phyloP scores from a whole-genome alignment of 148 eudicot genomes.

The Chenopodium formosanum region DNA sequence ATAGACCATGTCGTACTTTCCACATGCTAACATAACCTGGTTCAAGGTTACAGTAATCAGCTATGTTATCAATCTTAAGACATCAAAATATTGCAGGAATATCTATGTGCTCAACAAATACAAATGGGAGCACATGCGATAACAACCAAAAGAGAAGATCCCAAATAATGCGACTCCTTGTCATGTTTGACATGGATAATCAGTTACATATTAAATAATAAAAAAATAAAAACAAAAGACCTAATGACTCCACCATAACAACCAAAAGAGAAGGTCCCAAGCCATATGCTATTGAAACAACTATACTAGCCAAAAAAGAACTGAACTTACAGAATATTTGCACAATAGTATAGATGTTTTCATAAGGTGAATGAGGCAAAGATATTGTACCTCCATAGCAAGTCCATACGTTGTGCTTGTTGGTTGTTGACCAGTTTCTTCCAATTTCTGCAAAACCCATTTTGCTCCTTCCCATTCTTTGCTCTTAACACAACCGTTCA shows the following conservation, averaged over 20 bases:
- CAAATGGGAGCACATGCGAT: background rate
- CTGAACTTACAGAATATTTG: background rate
- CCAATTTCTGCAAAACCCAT: constrained; percentile 88
- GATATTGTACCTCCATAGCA: constrained; percentile 76
- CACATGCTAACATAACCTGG: constrained; percentile 92
- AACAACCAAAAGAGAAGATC: too few species aligned
- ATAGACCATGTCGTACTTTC: constrained; percentile 84
- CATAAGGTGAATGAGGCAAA: constrained; percentile 1
- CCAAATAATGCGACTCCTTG: background rate
- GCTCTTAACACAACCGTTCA: constrained; percentile 79
- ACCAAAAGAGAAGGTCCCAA: background rate
- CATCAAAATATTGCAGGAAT: background rate
- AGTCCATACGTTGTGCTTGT: constrained; percentile 84
- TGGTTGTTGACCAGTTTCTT: constrained; percentile 57
- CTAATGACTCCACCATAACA: background rate
- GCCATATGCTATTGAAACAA: background rate
- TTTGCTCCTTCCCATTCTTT: constrained; percentile 91
- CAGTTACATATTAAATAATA: background rate
- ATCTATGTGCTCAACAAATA: background rate
- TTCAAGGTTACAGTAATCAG: constrained; percentile 10
- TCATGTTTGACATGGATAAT: background rate
- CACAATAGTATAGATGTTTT: background rate
- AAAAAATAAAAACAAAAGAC: too few species aligned
- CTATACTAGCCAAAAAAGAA: background rate
- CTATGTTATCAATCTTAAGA: background rate